phyloP scores from a whole-genome alignment of 1,284 basidiomycete species.

The Boletus hoseneyae region DNA sequence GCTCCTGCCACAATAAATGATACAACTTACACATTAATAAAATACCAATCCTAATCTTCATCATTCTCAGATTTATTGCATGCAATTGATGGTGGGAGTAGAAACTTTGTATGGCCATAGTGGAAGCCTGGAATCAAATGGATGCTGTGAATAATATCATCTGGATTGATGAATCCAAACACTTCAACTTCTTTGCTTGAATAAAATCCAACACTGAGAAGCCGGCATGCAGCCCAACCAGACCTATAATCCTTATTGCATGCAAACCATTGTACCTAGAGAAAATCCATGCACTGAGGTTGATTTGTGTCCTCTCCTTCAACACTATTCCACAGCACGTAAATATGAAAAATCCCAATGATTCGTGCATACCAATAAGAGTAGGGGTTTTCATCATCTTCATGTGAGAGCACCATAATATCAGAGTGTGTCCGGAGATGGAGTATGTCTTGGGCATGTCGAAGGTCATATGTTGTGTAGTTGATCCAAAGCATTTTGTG shows the following conservation, averaged over 20 bases:
- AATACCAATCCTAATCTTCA: neutral
- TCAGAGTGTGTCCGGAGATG: conserved; percentile 1
- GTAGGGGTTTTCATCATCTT: conserved; percentile 22
- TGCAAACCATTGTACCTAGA: neutral
- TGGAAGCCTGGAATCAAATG: neutral
- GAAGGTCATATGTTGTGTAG: conserved; percentile 3
- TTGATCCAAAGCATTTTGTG: neutral
- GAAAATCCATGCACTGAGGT: neutral
- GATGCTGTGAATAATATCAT: neutral
- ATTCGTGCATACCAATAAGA: conserved; percentile 38
- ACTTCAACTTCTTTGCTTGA: neutral
- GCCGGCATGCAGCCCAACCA: neutral
- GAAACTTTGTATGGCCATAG: neutral
- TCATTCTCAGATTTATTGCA: neutral
- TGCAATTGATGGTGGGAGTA: neutral
- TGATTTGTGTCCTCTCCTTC: no score
- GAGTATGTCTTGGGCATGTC: neutral
- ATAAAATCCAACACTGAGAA: neutral
- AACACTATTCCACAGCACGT: conserved; percentile 10
- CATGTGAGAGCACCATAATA: conserved; percentile 14
- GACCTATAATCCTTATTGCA: neutral
- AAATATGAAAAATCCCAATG: conserved; percentile 35
- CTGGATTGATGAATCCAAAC: neutral
- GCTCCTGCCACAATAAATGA: no score
- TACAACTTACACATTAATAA: neutral